Base-by-base conservation (phyloP, 108 stramenopile genomes). In the Poteriospumella lacustris region DNA sequence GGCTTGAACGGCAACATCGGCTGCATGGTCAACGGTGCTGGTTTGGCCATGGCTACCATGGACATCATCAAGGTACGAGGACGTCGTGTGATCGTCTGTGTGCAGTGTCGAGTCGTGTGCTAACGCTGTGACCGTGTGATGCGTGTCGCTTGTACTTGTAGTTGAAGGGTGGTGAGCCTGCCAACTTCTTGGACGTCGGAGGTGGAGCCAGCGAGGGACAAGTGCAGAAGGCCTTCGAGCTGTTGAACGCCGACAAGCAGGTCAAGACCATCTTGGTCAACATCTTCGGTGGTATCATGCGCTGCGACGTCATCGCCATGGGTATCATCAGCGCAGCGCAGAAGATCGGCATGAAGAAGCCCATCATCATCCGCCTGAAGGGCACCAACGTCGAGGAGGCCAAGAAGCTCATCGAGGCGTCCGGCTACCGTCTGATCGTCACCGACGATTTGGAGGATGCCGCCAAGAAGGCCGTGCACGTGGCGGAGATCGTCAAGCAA, bases 11-110 rank as follows among this genome's bases (percentile, higher is more conserved):
- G 96, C 26, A 89, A 84, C 80, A 95, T 96, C 81, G 96, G 96
- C 43, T 96, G 96, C 85, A 96, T 96, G 96, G 95, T 96, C 52
- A 96, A 96, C 81, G 95, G 95, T 47, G 95, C 95, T 9, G 95
- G 94, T 34, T 80, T 96, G 38, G 95, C 95, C 82, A 96, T 96
- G 95, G 73, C 89, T 62, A 96, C 95, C 59, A 93, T 96, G 93
- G 94, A 96, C 78, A 92, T 94, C 79, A 94, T 96, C 83, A 88
- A 91, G 70, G 85, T n/a, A n/a, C n/a, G n/a, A n/a, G n/a, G n/a
- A n/a, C n/a, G n/a, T n/a, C n/a, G n/a, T n/a, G n/a, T n/a, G n/a
- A n/a, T n/a, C n/a, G n/a, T n/a, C n/a, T n/a, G n/a, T n/a, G n/a
- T n/a, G n/a, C n/a, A n/a, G n/a, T n/a, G n/a, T n/a, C n/a, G n/a